Percentiles rank a stretch among this genome's conserved stretches.
Evolutionary conservation across 345 rosid genomes (phyloP).

Genomic region (Noccaea caerulescens): DNA sequence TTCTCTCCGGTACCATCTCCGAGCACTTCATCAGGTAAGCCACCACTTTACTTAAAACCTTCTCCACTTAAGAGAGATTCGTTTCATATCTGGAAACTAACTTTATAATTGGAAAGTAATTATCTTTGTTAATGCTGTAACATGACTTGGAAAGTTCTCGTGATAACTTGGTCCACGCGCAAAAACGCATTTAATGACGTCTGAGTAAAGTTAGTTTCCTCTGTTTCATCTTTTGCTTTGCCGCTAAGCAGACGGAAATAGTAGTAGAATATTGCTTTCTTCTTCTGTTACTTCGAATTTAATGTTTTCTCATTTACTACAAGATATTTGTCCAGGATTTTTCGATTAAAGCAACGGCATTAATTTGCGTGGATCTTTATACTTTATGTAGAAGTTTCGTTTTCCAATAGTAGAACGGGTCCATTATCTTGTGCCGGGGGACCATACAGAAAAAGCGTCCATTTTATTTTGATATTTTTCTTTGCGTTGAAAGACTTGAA

Average conservation of each 20-base stretch:
- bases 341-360: background rate
- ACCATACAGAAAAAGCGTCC: conserved; percentile 21
- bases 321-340: background rate
- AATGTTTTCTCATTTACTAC: conserved; percentile 19
- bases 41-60: conserved; percentile 14
- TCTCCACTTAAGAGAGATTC: background rate
- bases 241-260: conserved; percentile 17
- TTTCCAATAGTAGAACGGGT: conserved; percentile 29
- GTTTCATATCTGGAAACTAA: background rate
- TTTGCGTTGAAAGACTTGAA: conserved; percentile 9
- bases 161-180: conserved; percentile 12
- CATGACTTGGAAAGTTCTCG: conserved; percentile 15
- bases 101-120: conserved; percentile 12
- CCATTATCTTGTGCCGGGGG: conserved; percentile 30
- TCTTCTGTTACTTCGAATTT: conserved; percentile 22
- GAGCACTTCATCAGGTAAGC: conserved; percentile 57
- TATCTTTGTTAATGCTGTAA: conserved; percentile 1
- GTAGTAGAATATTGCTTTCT: conserved; percentile 25
- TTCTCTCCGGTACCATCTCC: conserved; percentile 54
- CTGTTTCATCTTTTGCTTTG: conserved; percentile 34
- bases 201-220: conserved; percentile 5
- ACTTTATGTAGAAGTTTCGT: conserved; percentile 26
- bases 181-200: conserved; percentile 7
- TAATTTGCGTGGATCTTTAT: background rate
- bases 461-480: background rate